phyloP scores from a whole-genome alignment of 768 basidiomycete genomes.

The Tylopilus sp. region DNA sequence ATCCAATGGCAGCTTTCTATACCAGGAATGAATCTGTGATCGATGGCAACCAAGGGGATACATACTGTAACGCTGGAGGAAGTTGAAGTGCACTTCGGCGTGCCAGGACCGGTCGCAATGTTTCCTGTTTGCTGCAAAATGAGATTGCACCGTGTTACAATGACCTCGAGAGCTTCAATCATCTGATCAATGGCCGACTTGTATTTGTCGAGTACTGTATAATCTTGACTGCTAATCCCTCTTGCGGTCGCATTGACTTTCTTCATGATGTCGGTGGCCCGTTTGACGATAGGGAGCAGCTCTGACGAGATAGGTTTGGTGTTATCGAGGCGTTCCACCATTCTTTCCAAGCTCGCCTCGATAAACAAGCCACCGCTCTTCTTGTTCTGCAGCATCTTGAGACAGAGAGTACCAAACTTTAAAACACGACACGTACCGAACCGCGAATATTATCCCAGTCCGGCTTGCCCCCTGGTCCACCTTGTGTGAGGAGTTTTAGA shows the following conservation, averaged over 20 bases:
- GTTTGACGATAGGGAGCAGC: constrained; percentile 10
- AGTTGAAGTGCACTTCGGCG: not conserved
- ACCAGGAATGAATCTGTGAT: not conserved
- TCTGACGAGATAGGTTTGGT: constrained; percentile 13
- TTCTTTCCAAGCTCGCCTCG: constrained; percentile 11
- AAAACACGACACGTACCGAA: constrained; percentile 4
- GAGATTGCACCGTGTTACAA: not conserved
- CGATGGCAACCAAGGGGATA: not conserved
- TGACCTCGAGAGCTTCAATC: constrained; percentile 7
- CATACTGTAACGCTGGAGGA: not conserved
- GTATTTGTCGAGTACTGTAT: constrained; percentile 2
- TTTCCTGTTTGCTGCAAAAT: not conserved
- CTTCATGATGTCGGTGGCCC: not conserved
- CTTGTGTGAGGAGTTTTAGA: constrained; percentile 6
- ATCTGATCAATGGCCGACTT: constrained; percentile 7
- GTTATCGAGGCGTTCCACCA: constrained; percentile 8
- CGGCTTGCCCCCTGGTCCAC: constrained; percentile 11
- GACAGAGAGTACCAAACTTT: no score
- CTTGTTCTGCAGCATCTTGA: not conserved
- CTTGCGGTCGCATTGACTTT: constrained; percentile 4
- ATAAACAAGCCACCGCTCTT: constrained; percentile 16
- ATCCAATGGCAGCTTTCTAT: constrained; percentile 10
- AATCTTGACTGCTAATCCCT: not conserved
- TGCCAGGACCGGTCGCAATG: constrained; percentile 12
- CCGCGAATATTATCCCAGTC: constrained; percentile 17